Base-by-base conservation (phyloP, 441 rosid genomes). In the Rhodomyrtus psidioides region DNA sequence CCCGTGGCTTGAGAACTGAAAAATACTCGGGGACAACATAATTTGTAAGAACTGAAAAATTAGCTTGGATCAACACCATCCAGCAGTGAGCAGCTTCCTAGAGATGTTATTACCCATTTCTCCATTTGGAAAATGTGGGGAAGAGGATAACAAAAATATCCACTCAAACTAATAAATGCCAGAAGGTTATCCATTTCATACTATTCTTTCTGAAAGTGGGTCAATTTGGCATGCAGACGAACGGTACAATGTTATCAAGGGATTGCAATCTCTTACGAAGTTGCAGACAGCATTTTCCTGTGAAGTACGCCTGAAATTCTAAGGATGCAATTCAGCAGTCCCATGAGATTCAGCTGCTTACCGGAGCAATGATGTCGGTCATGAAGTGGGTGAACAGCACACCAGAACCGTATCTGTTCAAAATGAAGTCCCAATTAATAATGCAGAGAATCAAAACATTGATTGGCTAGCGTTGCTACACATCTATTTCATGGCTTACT, bases 1-100 rank as follows among this genome's bases (percentile, higher is more conserved):
- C 85, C 87, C 90, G 49, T 85, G 75, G 89, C 90, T 92, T 65
- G 91, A 60, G 53, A 91, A 86, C 90, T 91, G 90, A 53, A 21
- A 85, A n/a, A 46, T 13, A n/a, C 23, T 39, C 51, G 3, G 51
- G n/a, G 81, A 3, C 81, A 39, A 70, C 51, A 70, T 24, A 70
- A 39, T 39, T 42, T 39, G 81, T 70, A 70, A 70, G 81, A 70
- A 70, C 51, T 39, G 51, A 39, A 70, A 39, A 70, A 27, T 70
- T 70, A 39, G 81, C 51, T 21, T 5, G n/a, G 51, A 39, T 39
- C 49, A 0, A 23, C 51, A 12, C 21, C 13, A 70, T 70, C n/a
- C 51, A 21, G 81, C 81, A 70, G 9, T 34, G 49, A 70, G 49
- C 79, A 39, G 49, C n/a, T 70, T 70, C 81, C 81, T 39, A 70